Percentiles rank a stretch among this genome's conserved stretches.
These are phyloP conservation scores for Rhodotorula glutinis DNA, from an alignment of 1,284 basidiomycete genomes.

Conservation along the genomic window DNA sequence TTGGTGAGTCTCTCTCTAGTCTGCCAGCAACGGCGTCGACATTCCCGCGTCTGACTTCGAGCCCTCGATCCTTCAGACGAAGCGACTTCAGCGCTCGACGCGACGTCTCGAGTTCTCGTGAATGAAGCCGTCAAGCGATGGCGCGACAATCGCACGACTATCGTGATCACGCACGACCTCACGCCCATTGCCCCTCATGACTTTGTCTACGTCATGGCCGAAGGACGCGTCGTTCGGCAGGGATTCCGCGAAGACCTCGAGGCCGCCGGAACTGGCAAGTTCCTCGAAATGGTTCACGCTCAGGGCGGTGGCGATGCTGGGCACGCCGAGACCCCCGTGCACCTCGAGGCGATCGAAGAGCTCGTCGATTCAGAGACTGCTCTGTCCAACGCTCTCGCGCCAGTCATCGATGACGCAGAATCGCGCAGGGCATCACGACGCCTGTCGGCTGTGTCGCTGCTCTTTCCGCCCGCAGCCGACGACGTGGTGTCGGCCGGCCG, in stretches of 20 bases:
- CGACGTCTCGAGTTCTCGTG: conserved; percentile 78
- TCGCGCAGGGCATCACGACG: not conserved
- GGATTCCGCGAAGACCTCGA: conserved; percentile 78
- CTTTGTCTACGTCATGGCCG: conserved; percentile 87
- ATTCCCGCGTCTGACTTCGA: too few species aligned
- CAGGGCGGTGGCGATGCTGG: conserved; percentile 45
- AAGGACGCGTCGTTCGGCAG: conserved; percentile 78
- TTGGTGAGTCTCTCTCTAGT: conserved; percentile 60
- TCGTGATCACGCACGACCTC: conserved; percentile 95
- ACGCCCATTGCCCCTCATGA: conserved; percentile 72
- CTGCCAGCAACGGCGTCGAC: too few species aligned
- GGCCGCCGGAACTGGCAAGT: conserved; percentile 50
- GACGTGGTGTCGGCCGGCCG: conserved; percentile 4
- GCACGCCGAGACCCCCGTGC: conserved; percentile 22
- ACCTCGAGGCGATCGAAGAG: conserved; percentile 29
- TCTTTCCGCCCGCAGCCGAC: not conserved
- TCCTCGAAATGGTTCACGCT: conserved; percentile 38
- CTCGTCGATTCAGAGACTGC: conserved; percentile 1
- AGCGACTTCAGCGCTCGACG: conserved; percentile 91
- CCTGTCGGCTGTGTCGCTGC: not conserved
- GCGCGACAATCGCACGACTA: conserved; percentile 79
- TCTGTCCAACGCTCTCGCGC: too few species aligned
- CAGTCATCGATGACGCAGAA: too few species aligned
- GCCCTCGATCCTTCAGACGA: conserved; percentile 65
- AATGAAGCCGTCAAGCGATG: conserved; percentile 82